Conservation (phyloP, 306 rosid genomes). For the Arachis hypogaea region DNA sequence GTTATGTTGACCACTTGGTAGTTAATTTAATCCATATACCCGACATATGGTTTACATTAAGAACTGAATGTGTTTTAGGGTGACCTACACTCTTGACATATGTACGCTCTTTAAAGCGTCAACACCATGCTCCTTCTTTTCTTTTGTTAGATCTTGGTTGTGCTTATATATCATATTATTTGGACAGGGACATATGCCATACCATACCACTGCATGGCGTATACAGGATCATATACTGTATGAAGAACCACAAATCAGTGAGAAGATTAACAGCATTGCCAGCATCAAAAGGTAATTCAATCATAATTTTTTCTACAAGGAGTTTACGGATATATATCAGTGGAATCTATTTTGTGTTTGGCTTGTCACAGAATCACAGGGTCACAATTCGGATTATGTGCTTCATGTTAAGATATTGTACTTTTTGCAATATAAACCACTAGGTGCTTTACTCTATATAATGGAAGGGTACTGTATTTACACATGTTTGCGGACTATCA, state of each 20-base stretch:
- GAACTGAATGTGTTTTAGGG: constrained; percentile 13
- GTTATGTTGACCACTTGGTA: constrained; percentile 12
- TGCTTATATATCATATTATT: constrained; percentile 37
- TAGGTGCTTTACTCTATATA: constrained; percentile 17
- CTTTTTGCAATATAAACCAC: neutral
- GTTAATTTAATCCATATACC: constrained; percentile 16
- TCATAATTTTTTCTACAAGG: constrained; percentile 8
- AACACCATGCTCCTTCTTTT: neutral
- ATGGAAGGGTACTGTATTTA: constrained; percentile 13
- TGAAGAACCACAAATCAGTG: constrained; percentile 50
- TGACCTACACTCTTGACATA: neutral
- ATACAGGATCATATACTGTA: constrained; percentile 53
- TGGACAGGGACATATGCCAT: constrained; percentile 62
- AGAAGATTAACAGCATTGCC: constrained; percentile 58
- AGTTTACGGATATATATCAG: neutral
- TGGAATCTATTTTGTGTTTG: constrained; percentile 17
- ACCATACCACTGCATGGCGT: constrained; percentile 47
- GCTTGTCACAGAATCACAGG: constrained; percentile 13
- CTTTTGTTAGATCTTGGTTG: constrained; percentile 11
- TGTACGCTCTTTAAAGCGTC: constrained; percentile 14
- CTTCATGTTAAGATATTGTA: constrained; percentile 13
- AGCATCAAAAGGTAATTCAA: constrained; percentile 55
- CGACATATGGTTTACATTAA: constrained; percentile 16
- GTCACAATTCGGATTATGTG: constrained; percentile 4
- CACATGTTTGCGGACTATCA: constrained; percentile 15